Base-by-base conservation (phyloP, 2,329 filamentous ascomycete species). In the Sporothrix curviconia region DNA sequence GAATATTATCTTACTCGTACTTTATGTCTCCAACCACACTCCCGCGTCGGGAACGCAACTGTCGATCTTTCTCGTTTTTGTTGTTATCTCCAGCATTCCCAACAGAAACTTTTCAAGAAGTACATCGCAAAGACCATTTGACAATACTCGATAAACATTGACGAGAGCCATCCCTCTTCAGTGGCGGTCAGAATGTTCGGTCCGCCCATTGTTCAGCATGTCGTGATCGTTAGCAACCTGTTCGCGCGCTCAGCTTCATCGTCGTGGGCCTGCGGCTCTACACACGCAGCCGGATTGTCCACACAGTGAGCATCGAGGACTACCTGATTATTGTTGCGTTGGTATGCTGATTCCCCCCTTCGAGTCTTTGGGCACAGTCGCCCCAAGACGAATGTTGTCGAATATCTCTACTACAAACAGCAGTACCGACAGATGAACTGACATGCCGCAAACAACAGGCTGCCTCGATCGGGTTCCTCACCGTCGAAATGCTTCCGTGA, bases 401-500 rank as follows among this genome's bases (percentile, higher is more conserved):
- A n/a, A n/a, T n/a, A n/a, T n/a, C n/a, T n/a, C n/a, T n/a, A n/a
- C n/a, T n/a, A n/a, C n/a, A n/a, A n/a, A n/a, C n/a, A n/a, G n/a
- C n/a, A n/a, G n/a, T n/a, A n/a, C n/a, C n/a, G n/a, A n/a, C n/a
- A n/a, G n/a, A n/a, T n/a, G n/a, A 32, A 32, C 11, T 32, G 28
- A 32, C 28, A 32, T 32, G 11, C 5, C 28, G 28, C 17, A 9
- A 11, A 11, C 19, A 5, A 24, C 30, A 50, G 46, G 8, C 11
- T 24, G 46, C 46, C 7, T 12, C 46, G 5, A 50, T 50, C 15
- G 46, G 46, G 8, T 50, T 50, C 7, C 46, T 50, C 32, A 50
- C 30, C 1, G 46, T 50, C n/a, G 46, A 50, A 30, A 50, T 50
- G 46, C 46, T 50, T 37, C 46, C n/a, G 44, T 49, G 34, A 34